Percentiles rank a stretch among this genome's conserved stretches.
Conservation (phyloP, 805 yeast genomes). For the Ogataea saltuana region DNA sequence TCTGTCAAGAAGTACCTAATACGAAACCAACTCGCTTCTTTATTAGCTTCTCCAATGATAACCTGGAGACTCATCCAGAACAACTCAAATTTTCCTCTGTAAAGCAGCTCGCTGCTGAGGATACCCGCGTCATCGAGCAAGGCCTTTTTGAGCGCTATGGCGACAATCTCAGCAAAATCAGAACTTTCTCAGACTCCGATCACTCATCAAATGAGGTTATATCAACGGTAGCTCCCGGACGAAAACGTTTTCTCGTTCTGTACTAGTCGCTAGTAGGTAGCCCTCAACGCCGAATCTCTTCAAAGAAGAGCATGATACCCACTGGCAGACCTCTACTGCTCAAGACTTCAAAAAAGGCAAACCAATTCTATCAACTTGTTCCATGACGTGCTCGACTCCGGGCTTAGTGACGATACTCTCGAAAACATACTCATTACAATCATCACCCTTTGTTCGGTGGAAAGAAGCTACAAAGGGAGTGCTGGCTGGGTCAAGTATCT, state of each 20-base stretch:
- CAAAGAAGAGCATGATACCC: too few species aligned
- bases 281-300: not conserved
- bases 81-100: too few species aligned
- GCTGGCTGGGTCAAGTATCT: slow-evolving; percentile 31
- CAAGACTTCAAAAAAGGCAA: not conserved
- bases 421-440: not conserved
- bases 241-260: not conserved
- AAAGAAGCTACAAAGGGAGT: slow-evolving; percentile 15
- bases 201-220: not conserved
- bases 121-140: not conserved
- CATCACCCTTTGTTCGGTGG: not conserved
- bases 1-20: too few species aligned
- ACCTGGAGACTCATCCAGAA: too few species aligned
- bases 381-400: not conserved
- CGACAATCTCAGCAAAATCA: not conserved
- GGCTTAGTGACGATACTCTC: not conserved
- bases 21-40: not conserved
- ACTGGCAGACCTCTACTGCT: not conserved
- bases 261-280: not conserved
- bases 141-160: not conserved
- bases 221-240: not conserved
- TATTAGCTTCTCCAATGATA: not conserved
- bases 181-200: not conserved
- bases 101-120: too few species aligned
- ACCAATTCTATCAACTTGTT: not conserved